Evolutionary conservation across 176 grass and related monocot species (phyloP).

Genomic region (Oryza meridionalis): DNA sequence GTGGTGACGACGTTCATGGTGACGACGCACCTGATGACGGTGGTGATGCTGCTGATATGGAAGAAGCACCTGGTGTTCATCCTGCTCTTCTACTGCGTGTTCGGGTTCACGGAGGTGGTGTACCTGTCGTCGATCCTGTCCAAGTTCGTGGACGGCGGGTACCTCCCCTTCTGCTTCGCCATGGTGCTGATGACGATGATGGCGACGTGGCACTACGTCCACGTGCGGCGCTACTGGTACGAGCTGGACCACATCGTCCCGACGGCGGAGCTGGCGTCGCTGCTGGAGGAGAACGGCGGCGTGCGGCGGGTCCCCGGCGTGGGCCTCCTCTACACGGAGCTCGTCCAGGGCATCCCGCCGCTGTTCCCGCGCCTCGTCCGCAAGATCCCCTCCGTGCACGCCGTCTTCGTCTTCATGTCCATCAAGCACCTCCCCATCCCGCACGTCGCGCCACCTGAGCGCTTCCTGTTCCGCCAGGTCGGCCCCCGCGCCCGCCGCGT

Average conservation of each 20-base stretch:
- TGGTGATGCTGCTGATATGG: conserved; percentile 89
- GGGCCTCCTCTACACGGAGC: conserved; percentile 70
- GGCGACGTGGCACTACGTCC: conserved; percentile 66
- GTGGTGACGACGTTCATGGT: conserved; percentile 70
- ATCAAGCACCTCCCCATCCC: conserved; percentile 75
- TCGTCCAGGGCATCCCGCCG: conserved; percentile 70
- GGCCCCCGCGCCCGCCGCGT: conserved; percentile 52
- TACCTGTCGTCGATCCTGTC: conserved; percentile 69
- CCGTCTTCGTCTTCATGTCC: conserved; percentile 67
- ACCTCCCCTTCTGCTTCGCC: conserved; percentile 61
- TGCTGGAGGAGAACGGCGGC: conserved; percentile 47
- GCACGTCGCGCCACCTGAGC: conserved; percentile 45
- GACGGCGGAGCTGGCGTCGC: background rate
- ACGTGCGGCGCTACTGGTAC: conserved; percentile 49
- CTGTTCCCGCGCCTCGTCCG: conserved; percentile 64
- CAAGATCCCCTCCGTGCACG: conserved; percentile 71
- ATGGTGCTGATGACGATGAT: conserved; percentile 59
- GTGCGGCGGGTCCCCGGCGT: conserved; percentile 55
- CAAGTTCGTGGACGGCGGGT: conserved; percentile 69
- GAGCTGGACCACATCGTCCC: conserved; percentile 54
- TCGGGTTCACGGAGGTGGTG: conserved; percentile 52
- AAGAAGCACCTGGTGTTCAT: conserved; percentile 52
- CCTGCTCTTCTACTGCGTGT: conserved; percentile 55
- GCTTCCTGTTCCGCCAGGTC: conserved; percentile 68
- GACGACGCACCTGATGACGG: conserved; percentile 64